A percentile compares a stretch with the other conserved stretches of the same genome.
Conservation (phyloP, 192 early-diverging fungal genomes). For the Coemansia sp. region DNA sequence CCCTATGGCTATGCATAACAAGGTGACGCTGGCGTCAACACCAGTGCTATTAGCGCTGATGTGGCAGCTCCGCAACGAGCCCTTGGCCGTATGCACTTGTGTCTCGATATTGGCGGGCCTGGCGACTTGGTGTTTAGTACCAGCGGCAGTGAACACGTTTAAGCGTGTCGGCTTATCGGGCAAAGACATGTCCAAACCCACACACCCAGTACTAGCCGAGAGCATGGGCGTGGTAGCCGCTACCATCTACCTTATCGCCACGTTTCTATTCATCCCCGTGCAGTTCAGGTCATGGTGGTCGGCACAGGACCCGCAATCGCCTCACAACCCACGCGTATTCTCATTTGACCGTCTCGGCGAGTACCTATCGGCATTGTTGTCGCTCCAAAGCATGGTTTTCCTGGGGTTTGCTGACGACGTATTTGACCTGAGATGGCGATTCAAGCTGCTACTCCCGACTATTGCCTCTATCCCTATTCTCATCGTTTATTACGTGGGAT, state of each 20-base stretch:
- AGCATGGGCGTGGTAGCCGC: constrained; percentile 91
- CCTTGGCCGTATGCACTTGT: constrained; percentile 69
- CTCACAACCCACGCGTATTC: constrained; percentile 22
- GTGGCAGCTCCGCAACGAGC: constrained; percentile 67
- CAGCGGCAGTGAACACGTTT: constrained; percentile 67
- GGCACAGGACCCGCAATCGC: constrained; percentile 7
- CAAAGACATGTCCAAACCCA: constrained; percentile 76
- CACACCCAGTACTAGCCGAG: constrained; percentile 75
- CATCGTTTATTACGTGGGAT: constrained; percentile 91
- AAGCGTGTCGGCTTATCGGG: constrained; percentile 77
- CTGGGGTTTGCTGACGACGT: constrained; percentile 99
- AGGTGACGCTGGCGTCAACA: constrained; percentile 33
- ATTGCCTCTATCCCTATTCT: constrained; percentile 92
- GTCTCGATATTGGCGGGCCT: constrained; percentile 71
- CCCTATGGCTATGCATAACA: constrained; percentile 21
- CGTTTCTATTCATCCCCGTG: constrained; percentile 94
- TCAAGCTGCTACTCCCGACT: constrained; percentile 92
- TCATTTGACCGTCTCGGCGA: constrained; percentile 74
- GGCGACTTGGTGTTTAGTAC: constrained; percentile 73
- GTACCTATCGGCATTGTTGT: constrained; percentile 85
- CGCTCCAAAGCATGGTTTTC: constrained; percentile 95
- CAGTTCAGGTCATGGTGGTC: constrained; percentile 88
- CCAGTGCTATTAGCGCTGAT: constrained; percentile 58
- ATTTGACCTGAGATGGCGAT: constrained; percentile 92
- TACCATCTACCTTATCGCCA: constrained; percentile 80